Evolutionary conservation across 768 basidiomycete genomes (phyloP).

Genomic region (Boletus rubropictus): DNA sequence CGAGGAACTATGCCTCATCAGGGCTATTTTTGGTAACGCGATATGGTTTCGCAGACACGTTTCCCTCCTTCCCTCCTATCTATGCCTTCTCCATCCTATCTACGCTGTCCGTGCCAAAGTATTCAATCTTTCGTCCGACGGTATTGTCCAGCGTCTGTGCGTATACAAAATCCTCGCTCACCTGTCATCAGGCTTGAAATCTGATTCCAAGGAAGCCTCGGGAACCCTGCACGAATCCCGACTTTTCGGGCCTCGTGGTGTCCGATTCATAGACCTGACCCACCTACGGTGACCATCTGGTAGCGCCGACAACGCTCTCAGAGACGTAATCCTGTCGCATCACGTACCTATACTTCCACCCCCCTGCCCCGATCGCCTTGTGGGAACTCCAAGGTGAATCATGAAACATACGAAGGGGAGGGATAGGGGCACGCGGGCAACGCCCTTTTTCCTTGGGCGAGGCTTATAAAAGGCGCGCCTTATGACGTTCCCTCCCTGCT

Average conservation of each 20-base stretch:
- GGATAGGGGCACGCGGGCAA: constrained; percentile 1
- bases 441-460: constrained; percentile 8
- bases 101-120: neutral
- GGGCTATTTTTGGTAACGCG: constrained; percentile 11
- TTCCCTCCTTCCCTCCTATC: constrained; percentile 7
- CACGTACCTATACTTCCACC: neutral
- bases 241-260: neutral
- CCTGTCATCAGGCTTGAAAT: neutral
- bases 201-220: neutral
- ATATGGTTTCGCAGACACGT: constrained; percentile 4
- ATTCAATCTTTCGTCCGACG: neutral
- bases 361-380: constrained; percentile 18
- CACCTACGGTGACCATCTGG: neutral
- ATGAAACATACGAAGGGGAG: neutral
- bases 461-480: constrained; percentile 8
- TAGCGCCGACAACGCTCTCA: neutral
- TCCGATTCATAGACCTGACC: neutral
- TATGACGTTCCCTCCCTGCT: neutral
- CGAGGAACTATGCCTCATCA: neutral
- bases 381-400: constrained; percentile 1
- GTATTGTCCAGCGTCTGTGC: neutral
- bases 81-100: constrained; percentile 1
- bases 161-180: neutral
- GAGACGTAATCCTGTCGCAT: constrained; percentile 11
- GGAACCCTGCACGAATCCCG: neutral